A percentile compares a stretch with the other conserved stretches of the same genome.
Evolutionary conservation across 768 basidiomycete species (phyloP).

Genomic region (Boletus subparvulus): DNA sequence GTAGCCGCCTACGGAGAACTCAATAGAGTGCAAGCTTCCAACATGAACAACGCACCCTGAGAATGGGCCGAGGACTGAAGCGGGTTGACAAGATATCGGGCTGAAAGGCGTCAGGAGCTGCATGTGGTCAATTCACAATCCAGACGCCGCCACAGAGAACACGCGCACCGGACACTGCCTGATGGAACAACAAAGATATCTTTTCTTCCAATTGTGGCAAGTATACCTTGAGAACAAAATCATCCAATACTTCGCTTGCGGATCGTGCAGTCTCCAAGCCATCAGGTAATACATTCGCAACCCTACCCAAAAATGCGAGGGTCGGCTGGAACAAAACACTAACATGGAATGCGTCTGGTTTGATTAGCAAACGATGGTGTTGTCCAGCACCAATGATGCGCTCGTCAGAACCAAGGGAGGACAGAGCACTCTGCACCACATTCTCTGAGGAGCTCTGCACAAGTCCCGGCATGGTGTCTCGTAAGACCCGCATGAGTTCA

Average conservation of each 20-base stretch:
- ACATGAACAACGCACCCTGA: slow-evolving; percentile 54
- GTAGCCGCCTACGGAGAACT: slow-evolving; percentile 65
- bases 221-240: slow-evolving; percentile 91
- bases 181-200: slow-evolving; percentile 82
- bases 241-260: slow-evolving; percentile 76
- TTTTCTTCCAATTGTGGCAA: slow-evolving; percentile 95
- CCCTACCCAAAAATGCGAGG: slow-evolving; percentile 74
- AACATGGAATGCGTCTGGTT: slow-evolving; percentile 93
- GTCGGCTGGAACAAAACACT: slow-evolving; percentile 94
- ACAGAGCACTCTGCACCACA: slow-evolving; percentile 56
- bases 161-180: slow-evolving; percentile 69
- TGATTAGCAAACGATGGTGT: slow-evolving; percentile 82
- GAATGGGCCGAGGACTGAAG: slow-evolving; percentile 69
- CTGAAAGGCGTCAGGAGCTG: slow-evolving; percentile 85
- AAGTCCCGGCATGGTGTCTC: slow-evolving; percentile 91
- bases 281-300: slow-evolving; percentile 69
- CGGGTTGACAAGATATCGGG: slow-evolving; percentile 67
- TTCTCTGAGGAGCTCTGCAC: slow-evolving; percentile 70
- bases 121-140: slow-evolving; percentile 2
- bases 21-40: not conserved
- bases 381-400: slow-evolving; percentile 69
- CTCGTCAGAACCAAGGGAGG: slow-evolving; percentile 68
- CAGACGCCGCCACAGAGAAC: not conserved
- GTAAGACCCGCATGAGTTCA: slow-evolving; percentile 76
- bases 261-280: slow-evolving; percentile 64